Evolutionary conservation across 805 yeast species (phyloP).

Genomic region (Wickerhamomyces alni): DNA sequence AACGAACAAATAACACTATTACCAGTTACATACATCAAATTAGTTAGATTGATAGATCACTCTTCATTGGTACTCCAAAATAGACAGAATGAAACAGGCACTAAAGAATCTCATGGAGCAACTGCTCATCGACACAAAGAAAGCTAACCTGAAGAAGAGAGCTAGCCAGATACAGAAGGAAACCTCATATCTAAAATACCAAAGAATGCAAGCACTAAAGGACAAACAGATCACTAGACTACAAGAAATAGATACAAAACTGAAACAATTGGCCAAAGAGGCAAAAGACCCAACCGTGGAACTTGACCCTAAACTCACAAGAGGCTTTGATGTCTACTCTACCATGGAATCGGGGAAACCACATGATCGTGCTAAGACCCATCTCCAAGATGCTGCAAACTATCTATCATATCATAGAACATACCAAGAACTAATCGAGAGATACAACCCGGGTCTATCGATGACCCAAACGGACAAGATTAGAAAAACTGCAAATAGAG

Average conservation of each 20-base stretch:
- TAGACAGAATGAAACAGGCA: constrained; percentile 9
- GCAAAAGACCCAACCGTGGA: constrained; percentile 14
- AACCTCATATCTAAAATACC: constrained; percentile 20
- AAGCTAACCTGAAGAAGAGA: constrained; percentile 20
- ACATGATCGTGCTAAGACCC: constrained; percentile 23
- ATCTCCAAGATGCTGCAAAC: constrained; percentile 51
- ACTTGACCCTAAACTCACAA: constrained; percentile 7
- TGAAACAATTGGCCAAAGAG: constrained; percentile 13
- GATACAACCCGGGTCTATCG: constrained; percentile 81
- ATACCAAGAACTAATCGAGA: constrained; percentile 71
- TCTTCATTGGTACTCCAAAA: neutral
- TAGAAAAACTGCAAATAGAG: constrained; percentile 74
- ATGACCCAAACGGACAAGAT: constrained; percentile 77
- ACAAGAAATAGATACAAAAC: constrained; percentile 14
- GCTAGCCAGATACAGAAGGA: constrained; percentile 20
- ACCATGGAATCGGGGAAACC: constrained; percentile 7
- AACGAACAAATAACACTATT: no score
- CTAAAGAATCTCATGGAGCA: constrained; percentile 16
- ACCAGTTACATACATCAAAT: no score
- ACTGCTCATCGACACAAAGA: constrained; percentile 18
- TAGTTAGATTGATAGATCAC: neutral
- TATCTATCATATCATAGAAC: constrained; percentile 69
- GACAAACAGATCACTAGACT: constrained; percentile 15
- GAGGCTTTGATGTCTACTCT: constrained; percentile 7
- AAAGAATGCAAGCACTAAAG: constrained; percentile 21